Percentiles rank a stretch among this genome's conserved stretches.
Evolutionary conservation across 331 rosid genomes (phyloP).

Genomic region (Quercus lobata): DNA sequence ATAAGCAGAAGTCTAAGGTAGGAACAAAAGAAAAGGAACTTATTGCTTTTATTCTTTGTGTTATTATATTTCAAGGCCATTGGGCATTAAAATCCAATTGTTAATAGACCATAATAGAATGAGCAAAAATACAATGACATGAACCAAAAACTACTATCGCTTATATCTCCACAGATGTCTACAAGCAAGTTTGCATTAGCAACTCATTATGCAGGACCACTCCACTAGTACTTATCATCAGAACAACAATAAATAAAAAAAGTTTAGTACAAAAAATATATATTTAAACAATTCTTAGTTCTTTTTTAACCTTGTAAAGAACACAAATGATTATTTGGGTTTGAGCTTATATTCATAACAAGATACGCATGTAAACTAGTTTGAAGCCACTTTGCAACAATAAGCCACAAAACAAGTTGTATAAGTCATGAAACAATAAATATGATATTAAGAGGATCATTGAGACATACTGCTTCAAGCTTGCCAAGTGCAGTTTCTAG

Average conservation of each 20-base stretch:
- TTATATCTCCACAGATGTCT: neutral
- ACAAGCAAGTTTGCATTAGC: neutral
- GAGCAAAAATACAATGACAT: neutral
- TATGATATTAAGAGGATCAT: neutral
- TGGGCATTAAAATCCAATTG: neutral
- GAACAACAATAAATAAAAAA: neutral
- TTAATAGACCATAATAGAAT: neutral
- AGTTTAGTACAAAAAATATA: neutral
- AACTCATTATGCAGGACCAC: neutral
- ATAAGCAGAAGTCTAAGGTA: neutral
- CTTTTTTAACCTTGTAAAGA: neutral
- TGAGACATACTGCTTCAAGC: constrained; percentile 58
- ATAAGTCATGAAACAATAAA: neutral
- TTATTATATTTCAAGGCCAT: neutral
- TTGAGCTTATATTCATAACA: neutral
- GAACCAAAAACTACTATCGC: neutral
- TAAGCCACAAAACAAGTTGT: neutral
- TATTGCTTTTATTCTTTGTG: neutral
- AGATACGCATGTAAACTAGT: neutral
- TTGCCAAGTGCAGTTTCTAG: constrained; percentile 48
- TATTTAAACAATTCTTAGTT: neutral
- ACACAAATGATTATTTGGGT: neutral
- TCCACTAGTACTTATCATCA: neutral
- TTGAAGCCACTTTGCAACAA: neutral
- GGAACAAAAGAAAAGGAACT: neutral